Evolutionary conservation across 2,329 filamentous ascomycete genomes (phyloP).

Genomic region (Pyrenophora seminiperda): DNA sequence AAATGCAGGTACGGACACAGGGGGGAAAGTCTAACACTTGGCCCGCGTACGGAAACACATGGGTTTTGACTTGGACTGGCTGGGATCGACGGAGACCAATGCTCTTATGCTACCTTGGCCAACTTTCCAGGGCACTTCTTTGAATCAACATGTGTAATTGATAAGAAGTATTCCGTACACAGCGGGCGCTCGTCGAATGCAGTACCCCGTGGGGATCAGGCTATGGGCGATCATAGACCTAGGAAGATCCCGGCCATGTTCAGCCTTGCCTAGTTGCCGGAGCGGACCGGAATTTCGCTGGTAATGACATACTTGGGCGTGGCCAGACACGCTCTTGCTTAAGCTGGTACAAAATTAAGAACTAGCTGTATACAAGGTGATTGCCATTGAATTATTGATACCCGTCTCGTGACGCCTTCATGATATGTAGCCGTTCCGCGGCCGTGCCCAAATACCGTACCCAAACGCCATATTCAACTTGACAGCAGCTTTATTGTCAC

Average conservation of each 20-base stretch:
- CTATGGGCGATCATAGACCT: neutral
- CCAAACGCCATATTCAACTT: conserved; percentile 18
- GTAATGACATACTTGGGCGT: neutral
- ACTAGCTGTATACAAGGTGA: conserved; percentile 3
- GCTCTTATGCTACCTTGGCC: too few relatives aligned
- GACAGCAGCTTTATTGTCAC: neutral
- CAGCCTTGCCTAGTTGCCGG: conserved; percentile 5
- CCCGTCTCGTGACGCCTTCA: conserved; percentile 34
- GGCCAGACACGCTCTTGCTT: neutral
- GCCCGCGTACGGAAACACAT: conserved; percentile 2
- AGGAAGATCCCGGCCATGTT: conserved; percentile 4
- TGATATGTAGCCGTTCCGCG: conserved; percentile 38
- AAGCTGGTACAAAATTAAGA: neutral
- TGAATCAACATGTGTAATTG: too few relatives aligned
- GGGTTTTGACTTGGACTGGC: neutral
- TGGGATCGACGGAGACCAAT: too few relatives aligned
- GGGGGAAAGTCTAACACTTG: neutral
- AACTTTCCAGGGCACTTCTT: too few relatives aligned
- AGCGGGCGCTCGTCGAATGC: too few relatives aligned
- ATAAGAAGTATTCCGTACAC: too few relatives aligned
- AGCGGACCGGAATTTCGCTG: conserved; percentile 8
- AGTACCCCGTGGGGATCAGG: neutral
- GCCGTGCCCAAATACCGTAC: conserved; percentile 41
- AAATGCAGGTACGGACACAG: conserved; percentile 13
- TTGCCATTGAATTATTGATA: conserved; percentile 16